Base-by-base conservation (phyloP, 805 yeast genomes). In the Scheffersomyces lignosus region DNA sequence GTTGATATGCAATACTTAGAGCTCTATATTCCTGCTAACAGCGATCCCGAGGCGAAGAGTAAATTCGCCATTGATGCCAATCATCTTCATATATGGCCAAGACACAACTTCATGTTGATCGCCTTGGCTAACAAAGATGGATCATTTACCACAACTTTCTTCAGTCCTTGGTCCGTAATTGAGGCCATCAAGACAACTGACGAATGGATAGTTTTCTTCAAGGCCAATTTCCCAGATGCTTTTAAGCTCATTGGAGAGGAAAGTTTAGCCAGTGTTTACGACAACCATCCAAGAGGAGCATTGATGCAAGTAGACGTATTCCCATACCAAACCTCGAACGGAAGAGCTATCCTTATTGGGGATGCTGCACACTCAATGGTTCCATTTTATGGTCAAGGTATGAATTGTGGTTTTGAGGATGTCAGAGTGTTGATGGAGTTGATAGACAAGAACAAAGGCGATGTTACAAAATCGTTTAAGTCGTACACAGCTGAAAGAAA, bases 301-400 rank as follows among this genome's bases (percentile, higher is more conserved):
- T 69, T 90, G 30, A 72, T 89, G 65, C 87, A 86, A 43, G 74
- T 86, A 5, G 74, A 73, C 31, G 82, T 87, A 48, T 64, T 64
- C 33, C 88, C 91, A 2, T 90, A 87, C 62, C 78, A 87, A 53
- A 73, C 69, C 38, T 70, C 71, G 31, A 58, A 70, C 28, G 85
- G 80, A 31, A 75, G 76, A 39, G 81, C 81, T 12, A 64, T 90
- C 7, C 63, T 90, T 9, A 63, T 90, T 18, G 97, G 97, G 4
- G 97, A 90, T 58, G 96, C 97, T 1, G 95, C 97, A 0, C 97
- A 90, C 62, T 80, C 93, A 18, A 90, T 89, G 96, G 97, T 90
- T 4, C 97, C 97, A n/a, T 90, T 90, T 59, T 90, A 89, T 55
- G 97, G 97, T 7, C 97, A 90, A 59, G 97, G 97, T 4, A 84